Percentiles rank a stretch among this genome's conserved stretches.
Evolutionary conservation across 805 yeast genomes (phyloP).

Genomic region (Ogataea philodendri): DNA sequence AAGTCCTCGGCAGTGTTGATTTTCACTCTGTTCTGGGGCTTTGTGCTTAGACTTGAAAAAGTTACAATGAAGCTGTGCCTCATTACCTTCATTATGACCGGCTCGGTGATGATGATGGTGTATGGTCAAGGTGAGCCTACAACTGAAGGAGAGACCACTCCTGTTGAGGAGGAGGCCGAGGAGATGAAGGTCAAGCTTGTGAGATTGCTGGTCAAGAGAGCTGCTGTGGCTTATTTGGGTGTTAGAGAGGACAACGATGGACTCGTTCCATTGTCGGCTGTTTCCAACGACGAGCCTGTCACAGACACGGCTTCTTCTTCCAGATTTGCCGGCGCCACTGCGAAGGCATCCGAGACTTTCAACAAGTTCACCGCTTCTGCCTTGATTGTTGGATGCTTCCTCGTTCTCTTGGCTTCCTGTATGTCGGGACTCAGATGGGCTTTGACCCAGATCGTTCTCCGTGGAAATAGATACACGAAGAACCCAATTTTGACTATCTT

Average conservation of each 20-base stretch:
- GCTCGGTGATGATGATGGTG: conserved; percentile 87
- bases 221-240: conserved; percentile 13
- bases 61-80: conserved; percentile 61
- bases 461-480: conserved; percentile 51
- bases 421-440: conserved; percentile 91
- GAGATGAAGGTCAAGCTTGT: conserved; percentile 20
- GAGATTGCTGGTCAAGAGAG: conserved; percentile 20
- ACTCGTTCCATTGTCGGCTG: neutral
- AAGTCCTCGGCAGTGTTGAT: conserved; percentile 75
- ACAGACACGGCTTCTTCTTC: conserved; percentile 1
- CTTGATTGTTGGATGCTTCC: conserved; percentile 54
- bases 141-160: conserved; percentile 7
- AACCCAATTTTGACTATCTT: conserved; percentile 80
- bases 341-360: conserved; percentile 12
- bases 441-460: conserved; percentile 74
- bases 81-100: conserved; percentile 71
- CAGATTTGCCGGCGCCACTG: conserved; percentile 8
- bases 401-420: conserved; percentile 71
- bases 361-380: conserved; percentile 16
- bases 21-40: conserved; percentile 81
- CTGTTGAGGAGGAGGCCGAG: conserved; percentile 22
- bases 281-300: too few species aligned
- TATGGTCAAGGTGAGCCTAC: conserved; percentile 33
- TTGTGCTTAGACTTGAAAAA: conserved; percentile 68
- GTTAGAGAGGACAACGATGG: conserved; percentile 10